phyloP scores from a whole-genome alignment of 2,329 filamentous ascomycete species.

The Hortaea werneckii region DNA sequence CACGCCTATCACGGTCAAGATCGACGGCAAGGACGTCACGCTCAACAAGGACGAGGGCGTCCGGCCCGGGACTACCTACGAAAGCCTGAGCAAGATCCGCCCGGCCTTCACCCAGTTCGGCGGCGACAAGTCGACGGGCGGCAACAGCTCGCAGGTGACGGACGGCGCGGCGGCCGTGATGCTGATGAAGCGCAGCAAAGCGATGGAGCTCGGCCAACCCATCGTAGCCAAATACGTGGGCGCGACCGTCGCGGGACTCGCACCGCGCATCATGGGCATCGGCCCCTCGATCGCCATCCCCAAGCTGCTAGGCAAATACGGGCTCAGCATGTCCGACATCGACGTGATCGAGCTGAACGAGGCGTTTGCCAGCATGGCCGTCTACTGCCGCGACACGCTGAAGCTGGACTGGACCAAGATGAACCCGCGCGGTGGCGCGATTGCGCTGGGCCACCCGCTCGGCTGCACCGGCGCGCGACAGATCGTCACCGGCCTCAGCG shows the following conservation, averaged over 20 bases:
- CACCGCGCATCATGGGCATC: conserved; percentile 95
- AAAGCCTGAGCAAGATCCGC: conserved; percentile 72
- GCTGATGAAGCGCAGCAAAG: conserved; percentile 88
- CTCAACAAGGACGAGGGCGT: conserved; percentile 84
- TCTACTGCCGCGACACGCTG: conserved; percentile 54
- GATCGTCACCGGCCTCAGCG: conserved; percentile 64
- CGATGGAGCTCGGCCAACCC: conserved; percentile 75
- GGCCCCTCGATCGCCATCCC: conserved; percentile 61
- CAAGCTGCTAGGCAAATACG: conserved; percentile 76
- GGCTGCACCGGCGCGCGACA: conserved; percentile 68
- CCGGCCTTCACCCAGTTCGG: conserved; percentile 87
- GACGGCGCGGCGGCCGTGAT: conserved; percentile 86
- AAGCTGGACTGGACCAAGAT: conserved; percentile 65
- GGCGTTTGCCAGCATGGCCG: conserved; percentile 95
- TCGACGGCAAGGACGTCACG: conserved; percentile 67
- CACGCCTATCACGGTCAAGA: conserved; percentile 67
- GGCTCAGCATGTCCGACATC: conserved; percentile 67
- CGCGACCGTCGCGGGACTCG: conserved; percentile 78
- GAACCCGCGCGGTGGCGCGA: conserved; percentile 72
- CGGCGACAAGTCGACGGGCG: conserved; percentile 75
- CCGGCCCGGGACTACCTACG: conserved; percentile 77
- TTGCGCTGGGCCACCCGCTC: conserved; percentile 74
- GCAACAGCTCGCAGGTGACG: conserved; percentile 90
- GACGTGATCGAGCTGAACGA: conserved; percentile 94
- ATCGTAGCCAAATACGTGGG: conserved; percentile 92